These are phyloP conservation scores for Narthecium ossifragum DNA, from an alignment of 106 monocot species.

Conservation along the genomic window DNA sequence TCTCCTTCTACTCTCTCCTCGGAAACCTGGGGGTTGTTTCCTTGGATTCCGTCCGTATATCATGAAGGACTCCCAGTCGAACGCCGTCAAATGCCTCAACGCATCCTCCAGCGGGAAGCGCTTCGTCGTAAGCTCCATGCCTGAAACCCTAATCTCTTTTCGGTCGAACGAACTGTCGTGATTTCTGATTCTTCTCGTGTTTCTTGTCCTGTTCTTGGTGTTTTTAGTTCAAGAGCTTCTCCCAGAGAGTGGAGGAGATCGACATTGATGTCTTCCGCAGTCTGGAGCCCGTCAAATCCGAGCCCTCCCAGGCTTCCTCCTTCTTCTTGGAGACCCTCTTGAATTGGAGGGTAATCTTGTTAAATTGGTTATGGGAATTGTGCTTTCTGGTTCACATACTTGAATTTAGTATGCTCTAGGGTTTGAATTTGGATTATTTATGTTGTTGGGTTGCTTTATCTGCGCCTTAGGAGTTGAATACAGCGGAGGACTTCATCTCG, in stretches of 20 bases:
- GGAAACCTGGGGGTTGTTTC: not conserved
- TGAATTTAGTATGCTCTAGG: not conserved
- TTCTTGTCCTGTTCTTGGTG: not conserved
- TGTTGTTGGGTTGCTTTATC: conserved; percentile 1
- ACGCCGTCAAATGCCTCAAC: conserved; percentile 77
- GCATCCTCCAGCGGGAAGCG: conserved; percentile 47
- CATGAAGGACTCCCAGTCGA: conserved; percentile 44
- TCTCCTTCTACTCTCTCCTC: not conserved
- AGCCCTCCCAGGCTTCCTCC: conserved; percentile 65
- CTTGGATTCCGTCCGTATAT: too few species aligned
- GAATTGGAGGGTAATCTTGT: conserved; percentile 60
- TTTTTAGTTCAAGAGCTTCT: conserved; percentile 76
- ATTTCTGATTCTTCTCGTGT: not conserved
- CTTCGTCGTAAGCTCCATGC: conserved; percentile 45
- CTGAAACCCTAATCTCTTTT: not conserved
- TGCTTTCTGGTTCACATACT: not conserved
- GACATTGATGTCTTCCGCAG: conserved; percentile 74
- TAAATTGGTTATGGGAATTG: not conserved
- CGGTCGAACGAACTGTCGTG: not conserved
- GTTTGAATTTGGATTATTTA: not conserved
- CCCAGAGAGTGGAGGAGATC: conserved; percentile 73
- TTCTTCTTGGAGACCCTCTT: conserved; percentile 78
- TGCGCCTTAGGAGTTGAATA: conserved; percentile 66
- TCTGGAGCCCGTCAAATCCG: conserved; percentile 38
- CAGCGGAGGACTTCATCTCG: conserved; percentile 85